Base-by-base conservation (phyloP, 208 protist genomes). In the Tritrichomonas musculus region DNA sequence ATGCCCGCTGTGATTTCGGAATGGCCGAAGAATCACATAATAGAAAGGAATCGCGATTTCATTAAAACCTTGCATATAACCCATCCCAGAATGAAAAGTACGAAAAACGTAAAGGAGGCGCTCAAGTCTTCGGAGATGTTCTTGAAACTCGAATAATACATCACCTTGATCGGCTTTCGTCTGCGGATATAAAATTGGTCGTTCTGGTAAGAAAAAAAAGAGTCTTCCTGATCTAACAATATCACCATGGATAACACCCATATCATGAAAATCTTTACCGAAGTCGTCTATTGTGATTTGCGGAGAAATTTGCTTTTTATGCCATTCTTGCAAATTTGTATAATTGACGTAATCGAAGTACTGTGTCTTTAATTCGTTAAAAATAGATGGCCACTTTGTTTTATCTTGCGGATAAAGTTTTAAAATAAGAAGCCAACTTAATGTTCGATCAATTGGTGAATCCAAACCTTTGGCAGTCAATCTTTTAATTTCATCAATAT, bases 61-160 rank as follows among this genome's bases (percentile, higher is more conserved):
- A 60, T 88, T 88, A 57, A 88, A 88, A 9, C 77, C 77, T 88
- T 88, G 77, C 47, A 88, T 53, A 60, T 88, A 88, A 2, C 77
- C 77, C 33, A 53, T 25, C 14, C 47, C 47, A 39, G 25, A 14
- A 50, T 88, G 44, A 33, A 49, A 25, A 3, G 17, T 33, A 9
- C 17, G 11, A 57, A 88, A 88, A 20, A 57, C 17, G 30, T 57
- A 57, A 17, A 88, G 77, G 22, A 88, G 53, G 11, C 77, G 41
- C 47, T 88, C 77, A 27, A 88, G 47, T 11, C 47, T 25, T 33
- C 77, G 4, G 11, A 88, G 64, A 69, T 69, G 64, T 69, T 69
- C 64, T 69, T 69, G 64, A n/a, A 69, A 69, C 30, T 69, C 64
- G 30, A 69, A 69, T 13, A 69, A n/a, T n/a, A 69, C 27, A n/a